These are phyloP conservation scores for Aspergillus funiculosus DNA, from an alignment of 495 filamentous ascomycete species.

Conservation along the genomic window DNA sequence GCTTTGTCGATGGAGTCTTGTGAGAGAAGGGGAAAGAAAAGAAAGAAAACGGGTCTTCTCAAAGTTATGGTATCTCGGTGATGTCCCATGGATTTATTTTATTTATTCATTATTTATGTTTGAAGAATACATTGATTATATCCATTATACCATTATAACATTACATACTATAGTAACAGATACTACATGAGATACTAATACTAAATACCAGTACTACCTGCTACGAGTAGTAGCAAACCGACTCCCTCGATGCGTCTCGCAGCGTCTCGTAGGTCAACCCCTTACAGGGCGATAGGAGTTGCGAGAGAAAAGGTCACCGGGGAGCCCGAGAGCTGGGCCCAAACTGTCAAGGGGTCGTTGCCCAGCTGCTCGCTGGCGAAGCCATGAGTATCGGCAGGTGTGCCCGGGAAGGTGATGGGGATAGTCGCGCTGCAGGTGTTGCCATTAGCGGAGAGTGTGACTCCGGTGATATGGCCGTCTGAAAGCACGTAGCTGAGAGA, in stretches of 20 bases:
- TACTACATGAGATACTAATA: constrained; percentile 1
- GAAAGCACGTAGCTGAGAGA: constrained; percentile 41
- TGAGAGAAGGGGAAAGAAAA: too few relatives aligned
- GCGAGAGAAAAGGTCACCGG: constrained; percentile 48
- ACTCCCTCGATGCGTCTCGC: background rate
- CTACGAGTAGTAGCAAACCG: background rate
- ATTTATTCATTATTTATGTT: background rate
- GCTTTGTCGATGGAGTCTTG: too few relatives aligned
- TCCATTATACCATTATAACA: constrained; percentile 9
- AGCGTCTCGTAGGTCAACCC: background rate
- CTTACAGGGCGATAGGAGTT: constrained; percentile 39
- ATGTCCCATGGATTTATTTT: too few relatives aligned
- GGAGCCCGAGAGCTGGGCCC: constrained; percentile 49
- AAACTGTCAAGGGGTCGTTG: constrained; percentile 54
- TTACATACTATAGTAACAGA: constrained; percentile 9
- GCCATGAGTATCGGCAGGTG: constrained; percentile 36
- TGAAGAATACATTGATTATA: too few relatives aligned
- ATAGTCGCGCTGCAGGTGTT: constrained; percentile 49
- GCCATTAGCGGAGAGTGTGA: constrained; percentile 46
- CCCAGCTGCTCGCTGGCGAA: constrained; percentile 52
- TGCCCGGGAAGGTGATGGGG: constrained; percentile 52
- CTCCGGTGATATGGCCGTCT: constrained; percentile 41
- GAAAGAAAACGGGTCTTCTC: too few relatives aligned
- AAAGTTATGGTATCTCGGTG: too few relatives aligned
- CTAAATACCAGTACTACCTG: background rate